These are phyloP conservation scores for Amaranthus cruentus DNA, from an alignment of 148 eudicot species.

Conservation along the genomic window DNA sequence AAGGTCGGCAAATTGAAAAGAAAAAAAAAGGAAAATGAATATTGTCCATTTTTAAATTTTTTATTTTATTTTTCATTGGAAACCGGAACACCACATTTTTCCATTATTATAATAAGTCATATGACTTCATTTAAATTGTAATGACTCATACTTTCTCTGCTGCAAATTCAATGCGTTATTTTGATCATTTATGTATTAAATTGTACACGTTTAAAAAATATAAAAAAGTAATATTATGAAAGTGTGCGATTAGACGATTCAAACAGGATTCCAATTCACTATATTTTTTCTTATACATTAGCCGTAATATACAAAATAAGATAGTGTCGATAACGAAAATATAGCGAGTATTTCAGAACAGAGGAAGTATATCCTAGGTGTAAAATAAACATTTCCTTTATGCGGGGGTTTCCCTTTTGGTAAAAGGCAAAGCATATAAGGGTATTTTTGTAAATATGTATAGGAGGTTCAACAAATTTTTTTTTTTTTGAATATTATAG, in stretches of 20 bases:
- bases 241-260: too few species aligned
- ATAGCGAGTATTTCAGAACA: too few species aligned
- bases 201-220: too few species aligned
- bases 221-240: too few species aligned
- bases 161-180: too few species aligned
- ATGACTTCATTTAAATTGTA: slow-evolving; percentile 13
- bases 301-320: too few species aligned
- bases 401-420: slow-evolving; percentile 15
- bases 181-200: too few species aligned
- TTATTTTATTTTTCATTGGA: slow-evolving; percentile 9
- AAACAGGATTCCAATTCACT: too few species aligned
- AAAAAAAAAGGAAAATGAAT: slow-evolving; percentile 3
- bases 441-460: slow-evolving; percentile 12
- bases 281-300: too few species aligned
- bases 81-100: slow-evolving; percentile 23
- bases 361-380: background rate
- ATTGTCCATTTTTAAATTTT: background rate
- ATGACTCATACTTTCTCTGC: background rate
- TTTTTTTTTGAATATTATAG: background rate
- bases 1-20: slow-evolving; percentile 37
- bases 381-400: slow-evolving; percentile 6
- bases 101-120: slow-evolving; percentile 6
- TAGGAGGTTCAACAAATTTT: background rate
- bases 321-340: too few species aligned
- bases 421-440: background rate